Evolutionary conservation across 2,329 filamentous ascomycete genomes (phyloP), one percentile per base, ranked within the genome.

Genomic region (Elsinoe perseae): DNA sequence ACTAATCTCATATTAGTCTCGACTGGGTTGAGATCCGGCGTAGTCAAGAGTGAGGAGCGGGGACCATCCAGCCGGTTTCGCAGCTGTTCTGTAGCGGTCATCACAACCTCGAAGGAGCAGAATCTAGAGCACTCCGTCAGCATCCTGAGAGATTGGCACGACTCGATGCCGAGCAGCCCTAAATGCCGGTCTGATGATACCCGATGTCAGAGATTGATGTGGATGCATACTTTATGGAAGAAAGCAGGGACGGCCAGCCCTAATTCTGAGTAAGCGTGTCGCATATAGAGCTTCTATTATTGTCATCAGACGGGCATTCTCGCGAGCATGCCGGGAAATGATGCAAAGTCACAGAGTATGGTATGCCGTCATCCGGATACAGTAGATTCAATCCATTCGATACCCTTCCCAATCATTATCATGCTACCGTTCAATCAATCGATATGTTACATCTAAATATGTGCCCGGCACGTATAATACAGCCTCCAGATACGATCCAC

Each of bases 381-480:
- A n/a, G n/a, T n/a, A n/a, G n/a, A n/a, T n/a, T n/a, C n/a, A n/a
- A n/a, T n/a, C n/a, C n/a, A n/a, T n/a, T n/a, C n/a, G n/a, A n/a
- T n/a, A n/a, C n/a, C n/a, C n/a, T n/a, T 32, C 44, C 20, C 1
- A 50, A n/a, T 44, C 40, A 50, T 50, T 32, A 18, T 50, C 25
- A 50, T 50, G 16, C 25, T 50, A 50, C 38, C 21, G 4, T 50
- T 16, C 14, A 30, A 30, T 50, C 44, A 50, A 30, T 50, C 25
- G 18, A 25, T 50, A 50, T 50, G 44, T 25, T 50, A 50, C 44
- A 50, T 50, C 44, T 50, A 30, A 50, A 20, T 32, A 50, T 50
- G 44, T 50, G 44, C 27, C 44, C 44, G 25, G 44, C 44, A 50
- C 44, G 44, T 50, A 50, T 50, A 50, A 16, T 50, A 50, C 44